These are phyloP conservation scores for Termitomyces heimii DNA, from an alignment of 768 basidiomycete genomes.

Conservation along the genomic window DNA sequence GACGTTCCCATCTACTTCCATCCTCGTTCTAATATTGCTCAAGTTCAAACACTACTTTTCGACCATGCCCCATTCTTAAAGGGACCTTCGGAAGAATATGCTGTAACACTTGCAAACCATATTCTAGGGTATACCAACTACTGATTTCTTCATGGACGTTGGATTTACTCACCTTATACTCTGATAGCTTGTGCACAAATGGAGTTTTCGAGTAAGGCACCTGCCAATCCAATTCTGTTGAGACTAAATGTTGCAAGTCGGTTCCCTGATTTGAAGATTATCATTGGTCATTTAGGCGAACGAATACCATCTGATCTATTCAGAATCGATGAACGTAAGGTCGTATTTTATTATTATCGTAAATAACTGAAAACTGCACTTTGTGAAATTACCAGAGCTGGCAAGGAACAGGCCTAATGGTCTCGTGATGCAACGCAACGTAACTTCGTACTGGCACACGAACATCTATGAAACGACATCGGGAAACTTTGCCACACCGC, in stretches of 20 bases:
- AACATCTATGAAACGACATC: slow-evolving; percentile 36
- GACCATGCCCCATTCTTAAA: slow-evolving; percentile 26
- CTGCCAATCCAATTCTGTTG: background rate
- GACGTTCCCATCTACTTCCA: slow-evolving; percentile 35
- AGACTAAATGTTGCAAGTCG: slow-evolving; percentile 21
- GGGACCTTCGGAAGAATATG: slow-evolving; percentile 30
- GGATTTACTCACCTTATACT: background rate
- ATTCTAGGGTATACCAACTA: slow-evolving; percentile 25
- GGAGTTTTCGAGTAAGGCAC: slow-evolving; percentile 31
- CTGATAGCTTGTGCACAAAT: slow-evolving; percentile 25
- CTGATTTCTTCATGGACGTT: background rate
- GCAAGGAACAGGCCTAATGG: slow-evolving; percentile 19
- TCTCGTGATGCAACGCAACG: slow-evolving; percentile 32
- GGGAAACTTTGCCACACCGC: slow-evolving; percentile 33
- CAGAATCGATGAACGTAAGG: slow-evolving; percentile 32
- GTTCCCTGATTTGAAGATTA: slow-evolving; percentile 33
- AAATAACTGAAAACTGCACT: background rate
- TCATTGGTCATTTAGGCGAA: slow-evolving; percentile 39
- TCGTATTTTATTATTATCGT: background rate
- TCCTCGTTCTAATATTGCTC: slow-evolving; percentile 24
- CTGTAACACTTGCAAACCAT: slow-evolving; percentile 32
- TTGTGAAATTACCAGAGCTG: slow-evolving; percentile 21
- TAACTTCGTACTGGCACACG: slow-evolving; percentile 30
- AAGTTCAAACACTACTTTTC: slow-evolving; percentile 20
- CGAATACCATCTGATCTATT: slow-evolving; percentile 35